Base-by-base conservation (phyloP, 768 basidiomycete species). In the Peribolospora baueri region DNA sequence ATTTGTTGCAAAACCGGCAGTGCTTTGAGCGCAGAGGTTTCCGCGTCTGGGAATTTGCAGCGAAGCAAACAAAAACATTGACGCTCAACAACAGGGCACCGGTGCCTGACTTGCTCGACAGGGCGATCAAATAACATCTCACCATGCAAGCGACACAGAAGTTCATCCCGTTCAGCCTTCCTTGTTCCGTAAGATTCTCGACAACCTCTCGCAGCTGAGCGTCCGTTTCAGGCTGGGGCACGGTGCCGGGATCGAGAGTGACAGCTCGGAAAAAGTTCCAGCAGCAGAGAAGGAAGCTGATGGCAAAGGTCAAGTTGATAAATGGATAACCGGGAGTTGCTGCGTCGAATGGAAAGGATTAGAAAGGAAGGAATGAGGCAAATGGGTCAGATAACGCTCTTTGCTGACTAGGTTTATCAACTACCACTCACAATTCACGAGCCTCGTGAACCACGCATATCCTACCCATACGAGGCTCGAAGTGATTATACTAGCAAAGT, bases 101-200 rank as follows among this genome's bases (percentile, higher is more conserved):
- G 5, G n/a, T 39, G 42, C 14, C 9, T 13, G 46, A 5, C 7
- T 36, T n/a, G 11, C 37, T 4, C 5, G 14, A 25, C 25, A 25
- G 25, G 25, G 25, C 42, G 10, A 53, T 4, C 7, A 7, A 13
- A 40, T 7, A 25, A 47, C 2, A 38, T 62, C 76, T 50, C 58
- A 81, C 82, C 86, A 97, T 86, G 69, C 91, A 97, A 57, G 80
- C 77, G 52, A 98, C 81, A 63, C 93, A 97, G 67, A 97, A 97
- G 7, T 87, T 87, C 66, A 88, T 87, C 1, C 91, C 90, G 65
- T 95, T 97, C 38, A 98, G 70, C 13, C 81, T 73, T 11, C 88
- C 86, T 63, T 81, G 78, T 7, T 81, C 80, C 10, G 88, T 84
- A 13, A 97, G 71, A 39, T 87, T 84, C 65, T 95, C 90, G 50